Evolutionary conservation across 768 basidiomycete species (phyloP).

Genomic region (Trametes villosa): DNA sequence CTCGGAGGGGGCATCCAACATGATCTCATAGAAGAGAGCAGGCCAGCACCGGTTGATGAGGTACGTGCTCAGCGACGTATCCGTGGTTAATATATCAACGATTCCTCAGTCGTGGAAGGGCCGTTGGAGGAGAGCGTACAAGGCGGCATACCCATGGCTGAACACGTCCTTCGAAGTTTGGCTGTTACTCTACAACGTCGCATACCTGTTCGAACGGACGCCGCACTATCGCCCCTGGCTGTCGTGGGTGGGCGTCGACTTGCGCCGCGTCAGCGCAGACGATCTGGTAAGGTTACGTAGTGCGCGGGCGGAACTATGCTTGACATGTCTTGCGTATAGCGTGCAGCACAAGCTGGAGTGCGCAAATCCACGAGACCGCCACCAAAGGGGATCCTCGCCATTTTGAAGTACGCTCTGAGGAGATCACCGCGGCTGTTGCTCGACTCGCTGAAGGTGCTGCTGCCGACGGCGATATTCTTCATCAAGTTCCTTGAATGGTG

Average conservation of each 20-base stretch:
- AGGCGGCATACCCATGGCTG: slow-evolving; percentile 77
- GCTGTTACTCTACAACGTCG: slow-evolving; percentile 82
- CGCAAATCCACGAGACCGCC: slow-evolving; percentile 28
- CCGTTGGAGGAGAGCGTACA: slow-evolving; percentile 65
- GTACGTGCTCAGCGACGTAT: slow-evolving; percentile 38
- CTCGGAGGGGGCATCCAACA: slow-evolving; percentile 79
- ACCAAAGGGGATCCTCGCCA: slow-evolving; percentile 44
- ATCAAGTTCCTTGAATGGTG: slow-evolving; percentile 99
- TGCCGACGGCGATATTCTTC: slow-evolving; percentile 91
- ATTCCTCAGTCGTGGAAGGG: slow-evolving; percentile 52
- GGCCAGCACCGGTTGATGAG: slow-evolving; percentile 51
- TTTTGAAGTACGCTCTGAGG: slow-evolving; percentile 51
- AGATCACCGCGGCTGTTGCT: slow-evolving; percentile 66
- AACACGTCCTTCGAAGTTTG: slow-evolving; percentile 81
- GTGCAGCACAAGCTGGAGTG: slow-evolving; percentile 28
- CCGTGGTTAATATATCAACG: too few relatives aligned
- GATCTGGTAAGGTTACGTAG: slow-evolving; percentile 63
- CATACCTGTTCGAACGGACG: slow-evolving; percentile 88
- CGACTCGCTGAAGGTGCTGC: slow-evolving; percentile 76
- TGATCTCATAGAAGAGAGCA: slow-evolving; percentile 64
- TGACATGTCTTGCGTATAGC: slow-evolving; percentile 25
- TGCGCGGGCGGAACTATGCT: background rate
- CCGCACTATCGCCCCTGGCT: slow-evolving; percentile 93
- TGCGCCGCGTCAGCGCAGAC: slow-evolving; percentile 77
- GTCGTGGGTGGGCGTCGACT: slow-evolving; percentile 79